Evolutionary conservation across 495 filamentous ascomycete genomes (phyloP), one percentile per base, ranked within the genome.

Genomic region (Aspergillus sclerotioniger): DNA sequence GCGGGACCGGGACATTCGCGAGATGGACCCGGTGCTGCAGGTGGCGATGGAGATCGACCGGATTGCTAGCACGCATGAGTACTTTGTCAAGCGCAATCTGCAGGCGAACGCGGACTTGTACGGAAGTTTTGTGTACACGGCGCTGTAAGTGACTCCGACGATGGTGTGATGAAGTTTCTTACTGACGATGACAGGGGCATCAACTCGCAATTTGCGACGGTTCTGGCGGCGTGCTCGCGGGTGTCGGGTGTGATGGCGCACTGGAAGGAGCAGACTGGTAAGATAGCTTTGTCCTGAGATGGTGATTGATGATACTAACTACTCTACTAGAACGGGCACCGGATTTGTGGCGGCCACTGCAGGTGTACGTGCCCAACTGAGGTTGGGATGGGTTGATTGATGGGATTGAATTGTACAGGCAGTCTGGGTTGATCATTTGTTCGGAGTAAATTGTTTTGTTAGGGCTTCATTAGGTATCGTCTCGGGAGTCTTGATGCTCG

Each of bases 71-170:
- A 60, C 62, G 7, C 78, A 84, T 51, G 58, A 71, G 20, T 84
- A 77, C 58, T 84, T 84, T 49, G 69, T 70, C 2, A 67, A 69
- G 35, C 61, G 81, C n/a, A 71, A 75, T 6, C 60, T 84, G 35
- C 76, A 77, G 19, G 72, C 76, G 2, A 84, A 84, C 61, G 81
- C 82, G 16, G 82, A 84, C 59, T 70, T 83, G 16, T 83, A 79
- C 65, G 72, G 71, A 6, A 67, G 65, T 10, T 76, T 84, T 46
- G 68, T 77, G 9, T 84, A 81, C 45, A 76, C 70, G 8, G 78
- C 80, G 3, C 66, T 84, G 81, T 66, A 54, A 56, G 67, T 51
- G 12, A 32, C 17, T 29, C 28, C 28, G 0, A 9, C 3, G 8
- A 15, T n/a, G 25, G 25, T 25, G 25, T 25, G 25, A 25, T 25